phyloP scores from a whole-genome alignment of 179 eudicot species.

The Silene noctiflora region DNA sequence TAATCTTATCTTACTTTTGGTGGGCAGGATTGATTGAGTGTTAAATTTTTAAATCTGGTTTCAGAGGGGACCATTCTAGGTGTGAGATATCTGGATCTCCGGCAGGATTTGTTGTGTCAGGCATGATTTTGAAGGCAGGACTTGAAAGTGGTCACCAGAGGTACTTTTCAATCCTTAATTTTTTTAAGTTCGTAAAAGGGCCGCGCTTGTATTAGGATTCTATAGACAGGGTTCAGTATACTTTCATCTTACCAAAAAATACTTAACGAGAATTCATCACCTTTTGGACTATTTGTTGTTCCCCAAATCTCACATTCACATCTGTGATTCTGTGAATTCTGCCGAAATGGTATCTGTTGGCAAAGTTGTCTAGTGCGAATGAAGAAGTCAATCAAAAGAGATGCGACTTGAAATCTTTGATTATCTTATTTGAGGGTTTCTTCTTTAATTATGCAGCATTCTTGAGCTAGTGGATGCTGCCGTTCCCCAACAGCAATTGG shows the following conservation, averaged over 20 bases:
- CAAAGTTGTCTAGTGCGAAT: slow-evolving; percentile 4
- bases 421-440: slow-evolving; percentile 11
- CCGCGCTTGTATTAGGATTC: background rate
- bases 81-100: slow-evolving; percentile 82
- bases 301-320: slow-evolving; percentile 7
- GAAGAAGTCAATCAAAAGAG: background rate
- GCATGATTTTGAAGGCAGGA: slow-evolving; percentile 94
- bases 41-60: slow-evolving; percentile 4
- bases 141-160: slow-evolving; percentile 90
- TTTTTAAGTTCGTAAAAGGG: background rate
- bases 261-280: background rate
- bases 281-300: too few species aligned
- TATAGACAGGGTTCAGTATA: background rate
- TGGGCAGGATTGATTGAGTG: background rate
- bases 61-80: slow-evolving; percentile 94
- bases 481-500: slow-evolving; percentile 58
- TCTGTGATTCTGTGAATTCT: slow-evolving; percentile 10
- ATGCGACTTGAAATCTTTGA: slow-evolving; percentile 3
- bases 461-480: slow-evolving; percentile 99
- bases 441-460: slow-evolving; percentile 41
- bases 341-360: background rate
- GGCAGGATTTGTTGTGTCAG: slow-evolving; percentile 91
- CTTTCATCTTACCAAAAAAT: background rate
- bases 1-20: background rate
- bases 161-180: slow-evolving; percentile 26